Evolutionary conservation across 139 green algal genomes (phyloP).

Genomic region (Spirogloea muscicola): DNA sequence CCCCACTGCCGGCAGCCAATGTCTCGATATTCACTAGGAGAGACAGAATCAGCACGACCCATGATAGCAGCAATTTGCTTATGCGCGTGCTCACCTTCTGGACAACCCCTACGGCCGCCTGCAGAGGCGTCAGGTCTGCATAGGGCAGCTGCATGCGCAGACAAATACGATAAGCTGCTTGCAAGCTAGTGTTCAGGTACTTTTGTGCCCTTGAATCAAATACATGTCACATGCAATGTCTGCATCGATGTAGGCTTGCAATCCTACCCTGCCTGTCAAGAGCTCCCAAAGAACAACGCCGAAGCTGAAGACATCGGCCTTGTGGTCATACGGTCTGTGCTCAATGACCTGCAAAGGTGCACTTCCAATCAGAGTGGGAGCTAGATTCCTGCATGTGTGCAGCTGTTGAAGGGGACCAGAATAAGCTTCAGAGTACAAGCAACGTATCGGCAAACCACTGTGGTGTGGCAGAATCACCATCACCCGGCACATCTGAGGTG

Average conservation of each 20-base stretch:
- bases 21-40: neutral
- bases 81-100: constrained; percentile 69
- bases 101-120: constrained; percentile 78
- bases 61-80: neutral
- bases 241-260: too few relatives aligned
- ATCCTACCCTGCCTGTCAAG: constrained; percentile 69
- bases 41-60: neutral
- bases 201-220: too few relatives aligned
- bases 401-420: too few relatives aligned
- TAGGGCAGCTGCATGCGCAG: constrained; percentile 66
- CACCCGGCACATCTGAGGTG: too few relatives aligned
- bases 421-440: too few relatives aligned
- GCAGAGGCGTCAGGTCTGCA: constrained; percentile 82
- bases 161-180: too few relatives aligned
- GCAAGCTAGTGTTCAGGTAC: too few relatives aligned
- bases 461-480: too few relatives aligned
- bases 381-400: too few relatives aligned
- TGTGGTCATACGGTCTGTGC: constrained; percentile 88
- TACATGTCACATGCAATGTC: too few relatives aligned
- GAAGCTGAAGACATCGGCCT: constrained; percentile 87
- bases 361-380: too few relatives aligned
- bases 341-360: constrained; percentile 77
- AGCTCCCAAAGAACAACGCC: constrained; percentile 91
- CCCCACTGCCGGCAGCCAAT: neutral
- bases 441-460: too few relatives aligned